These are phyloP conservation scores for Penicillium brasilianum DNA, from an alignment of 2,329 filamentous ascomycete species.

Conservation along the genomic window DNA sequence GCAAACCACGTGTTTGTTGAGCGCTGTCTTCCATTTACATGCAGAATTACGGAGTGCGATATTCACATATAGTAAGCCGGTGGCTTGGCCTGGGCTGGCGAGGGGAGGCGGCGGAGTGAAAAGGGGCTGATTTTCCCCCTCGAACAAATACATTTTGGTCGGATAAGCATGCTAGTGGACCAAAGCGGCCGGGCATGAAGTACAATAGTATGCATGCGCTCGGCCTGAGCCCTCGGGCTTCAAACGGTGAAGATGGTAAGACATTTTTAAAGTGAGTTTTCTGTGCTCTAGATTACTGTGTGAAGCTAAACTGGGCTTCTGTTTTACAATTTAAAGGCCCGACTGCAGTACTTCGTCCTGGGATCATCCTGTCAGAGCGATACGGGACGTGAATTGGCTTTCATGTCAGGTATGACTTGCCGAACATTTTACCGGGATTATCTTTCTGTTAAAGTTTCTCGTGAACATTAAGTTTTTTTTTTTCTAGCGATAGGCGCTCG, in stretches of 20 bases:
- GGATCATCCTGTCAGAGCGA: neutral
- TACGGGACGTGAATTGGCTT: neutral
- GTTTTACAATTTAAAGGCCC: neutral
- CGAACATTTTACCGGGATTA: neutral
- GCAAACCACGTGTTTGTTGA: constrained; percentile 15
- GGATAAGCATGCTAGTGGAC: neutral
- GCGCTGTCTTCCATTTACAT: neutral
- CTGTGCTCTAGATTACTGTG: no score
- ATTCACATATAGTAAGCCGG: neutral
- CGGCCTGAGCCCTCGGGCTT: neutral
- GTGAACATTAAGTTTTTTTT: neutral
- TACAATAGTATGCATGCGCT: neutral
- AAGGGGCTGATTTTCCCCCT: constrained; percentile 3
- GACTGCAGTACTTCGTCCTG: neutral
- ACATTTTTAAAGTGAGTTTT: no score
- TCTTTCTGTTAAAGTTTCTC: neutral
- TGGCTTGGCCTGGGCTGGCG: neutral
- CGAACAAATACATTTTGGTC: neutral
- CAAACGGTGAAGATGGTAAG: neutral
- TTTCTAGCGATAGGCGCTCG: neutral
- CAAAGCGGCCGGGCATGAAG: neutral
- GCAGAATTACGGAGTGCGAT: neutral
- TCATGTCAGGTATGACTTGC: constrained; percentile 1
- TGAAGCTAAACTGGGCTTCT: neutral
- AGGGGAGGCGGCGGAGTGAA: neutral